Base-by-base conservation (phyloP, 2,329 filamentous ascomycete genomes). In the Xylaria sp. region DNA sequence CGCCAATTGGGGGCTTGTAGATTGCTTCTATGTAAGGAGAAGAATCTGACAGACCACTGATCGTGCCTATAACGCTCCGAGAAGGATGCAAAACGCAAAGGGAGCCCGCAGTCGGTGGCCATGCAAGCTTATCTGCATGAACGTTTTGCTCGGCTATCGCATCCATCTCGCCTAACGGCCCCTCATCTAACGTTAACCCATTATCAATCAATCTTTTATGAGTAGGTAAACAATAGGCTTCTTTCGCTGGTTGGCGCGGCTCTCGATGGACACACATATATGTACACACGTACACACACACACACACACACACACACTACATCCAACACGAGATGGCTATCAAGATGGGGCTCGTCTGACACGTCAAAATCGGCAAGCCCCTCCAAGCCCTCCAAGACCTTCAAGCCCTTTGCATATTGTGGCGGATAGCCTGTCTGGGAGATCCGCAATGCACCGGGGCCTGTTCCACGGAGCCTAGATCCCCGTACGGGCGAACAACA, bases 111-210 rank as follows among this genome's bases (percentile, higher is more conserved):
- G 16, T 34, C 11, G 29, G 29, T 34, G 57, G 39, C 22, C 37
- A 59, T 61, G 58, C 58, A 56, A 37, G 58, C 44, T 60, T 62
- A 61, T 57, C 60, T 63, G 58, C 60, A 61, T 59, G 48, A 49
- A 52, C 51, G 51, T 54, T 47, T 44, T 57, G n/a, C n/a, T 61
- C 54, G 56, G 53, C 50, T 63, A 59, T 57, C 55, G 60, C 53
- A 45, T 34, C 54, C 38, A 18, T 39, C 48, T 43, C 26, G 47
- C 45, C 42, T n/a, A n/a, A n/a, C 26, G 48, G 41, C 34, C 46
- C 24, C 42, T 52, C 44, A 56, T 40, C 39, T 48, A 48, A n/a
- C n/a, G n/a, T n/a, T n/a, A n/a, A n/a, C n/a, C n/a, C n/a, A n/a
- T n/a, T n/a, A n/a, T n/a, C n/a, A n/a, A 40, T 42, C 16, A 24